These are phyloP conservation scores for Ophiostoma fasciatum DNA, from an alignment of 2,329 filamentous ascomycete genomes.

Conservation along the genomic window DNA sequence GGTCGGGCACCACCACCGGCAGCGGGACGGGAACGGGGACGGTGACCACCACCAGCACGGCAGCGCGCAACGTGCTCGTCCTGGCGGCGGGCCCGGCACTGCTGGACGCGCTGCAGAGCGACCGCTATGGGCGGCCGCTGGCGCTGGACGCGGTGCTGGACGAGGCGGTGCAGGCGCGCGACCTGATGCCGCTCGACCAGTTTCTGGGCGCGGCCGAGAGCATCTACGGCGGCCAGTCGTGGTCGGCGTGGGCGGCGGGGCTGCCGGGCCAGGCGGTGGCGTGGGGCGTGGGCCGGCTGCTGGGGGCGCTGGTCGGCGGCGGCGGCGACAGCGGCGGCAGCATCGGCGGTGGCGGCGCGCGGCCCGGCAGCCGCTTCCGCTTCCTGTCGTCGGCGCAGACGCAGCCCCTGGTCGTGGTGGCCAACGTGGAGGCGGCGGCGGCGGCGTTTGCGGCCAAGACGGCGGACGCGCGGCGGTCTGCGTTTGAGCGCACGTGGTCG, in stretches of 20 bases:
- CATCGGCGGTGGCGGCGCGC: not conserved
- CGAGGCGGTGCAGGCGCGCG: constrained; percentile 55
- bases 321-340: constrained; percentile 16
- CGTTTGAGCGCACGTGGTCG: constrained; percentile 54
- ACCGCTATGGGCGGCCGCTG: constrained; percentile 67
- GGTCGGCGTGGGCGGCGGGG: constrained; percentile 57
- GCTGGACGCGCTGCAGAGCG: constrained; percentile 54
- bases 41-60: constrained; percentile 4
- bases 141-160: constrained; percentile 63
- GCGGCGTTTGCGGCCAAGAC: constrained; percentile 35
- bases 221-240: constrained; percentile 51
- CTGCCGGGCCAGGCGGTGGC: constrained; percentile 55
- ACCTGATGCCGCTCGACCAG: constrained; percentile 54
- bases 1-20: too few relatives aligned
- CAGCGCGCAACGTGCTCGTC: constrained; percentile 32
- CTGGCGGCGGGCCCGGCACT: constrained; percentile 47
- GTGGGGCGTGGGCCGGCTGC: constrained; percentile 61
- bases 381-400: not conserved
- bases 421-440: constrained; percentile 45
- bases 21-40: not conserved
- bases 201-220: constrained; percentile 53
- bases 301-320: constrained; percentile 41
- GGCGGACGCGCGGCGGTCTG: constrained; percentile 27
- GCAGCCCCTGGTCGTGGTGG: constrained; percentile 44
- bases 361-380: not conserved